Evolutionary conservation across 2,329 filamentous ascomycete genomes (phyloP).

Genomic region (Mycosphaerella sp.): DNA sequence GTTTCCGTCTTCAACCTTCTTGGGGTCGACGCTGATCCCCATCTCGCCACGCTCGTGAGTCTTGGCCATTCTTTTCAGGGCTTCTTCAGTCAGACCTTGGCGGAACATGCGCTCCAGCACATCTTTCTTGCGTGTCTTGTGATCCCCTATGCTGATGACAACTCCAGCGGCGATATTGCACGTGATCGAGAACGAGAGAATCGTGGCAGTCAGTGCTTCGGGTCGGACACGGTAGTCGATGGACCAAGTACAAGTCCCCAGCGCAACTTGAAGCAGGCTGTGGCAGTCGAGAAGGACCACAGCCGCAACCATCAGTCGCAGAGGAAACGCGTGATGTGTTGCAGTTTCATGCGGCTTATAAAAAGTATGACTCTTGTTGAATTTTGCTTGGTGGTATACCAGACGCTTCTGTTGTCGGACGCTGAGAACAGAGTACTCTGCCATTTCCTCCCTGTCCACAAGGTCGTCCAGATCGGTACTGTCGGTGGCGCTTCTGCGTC

Average conservation of each 20-base stretch:
- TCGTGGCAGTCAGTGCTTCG: conserved; percentile 68
- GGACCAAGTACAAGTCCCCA: conserved; percentile 71
- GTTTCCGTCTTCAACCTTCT: conserved; percentile 17
- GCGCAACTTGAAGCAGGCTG: conserved; percentile 70
- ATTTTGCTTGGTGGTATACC: conserved; percentile 70
- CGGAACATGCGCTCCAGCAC: conserved; percentile 69
- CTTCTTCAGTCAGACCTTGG: conserved; percentile 65
- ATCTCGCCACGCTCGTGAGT: conserved; percentile 20
- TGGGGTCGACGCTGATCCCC: conserved; percentile 14
- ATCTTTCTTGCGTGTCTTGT: conserved; percentile 75
- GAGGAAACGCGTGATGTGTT: conserved; percentile 73
- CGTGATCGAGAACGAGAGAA: conserved; percentile 70
- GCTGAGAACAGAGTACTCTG: conserved; percentile 57
- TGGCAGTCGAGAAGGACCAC: conserved; percentile 75
- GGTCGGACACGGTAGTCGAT: conserved; percentile 65
- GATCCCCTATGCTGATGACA: conserved; percentile 69
- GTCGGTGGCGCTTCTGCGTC: conserved; percentile 23
- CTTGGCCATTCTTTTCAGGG: conserved; percentile 46
- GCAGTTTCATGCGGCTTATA: conserved; percentile 83
- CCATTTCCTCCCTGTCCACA: conserved; percentile 40
- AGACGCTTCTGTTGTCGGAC: conserved; percentile 61
- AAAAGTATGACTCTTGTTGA: conserved; percentile 76
- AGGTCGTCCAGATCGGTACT: conserved; percentile 34
- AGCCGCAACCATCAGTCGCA: conserved; percentile 66
- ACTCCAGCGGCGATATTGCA: conserved; percentile 72